These are phyloP conservation scores for Macadamia integrifolia DNA, from an alignment of 164 flowering plant species.

Conservation along the genomic window DNA sequence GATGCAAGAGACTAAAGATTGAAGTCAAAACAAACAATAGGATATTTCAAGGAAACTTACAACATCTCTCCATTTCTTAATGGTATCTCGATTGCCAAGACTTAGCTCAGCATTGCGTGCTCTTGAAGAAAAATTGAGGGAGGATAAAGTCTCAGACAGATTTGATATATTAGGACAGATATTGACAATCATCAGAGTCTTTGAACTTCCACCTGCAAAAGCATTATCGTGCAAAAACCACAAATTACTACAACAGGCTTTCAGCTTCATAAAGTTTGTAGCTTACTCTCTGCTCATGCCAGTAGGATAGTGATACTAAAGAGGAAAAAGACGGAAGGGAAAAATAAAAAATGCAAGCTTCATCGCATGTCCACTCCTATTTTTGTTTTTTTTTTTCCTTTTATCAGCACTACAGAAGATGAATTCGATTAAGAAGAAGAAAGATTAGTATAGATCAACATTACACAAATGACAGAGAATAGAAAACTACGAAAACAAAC, in stretches of 20 bases:
- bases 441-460: too few species aligned
- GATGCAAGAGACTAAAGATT: neutral
- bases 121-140: constrained; percentile 81
- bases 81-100: constrained; percentile 93
- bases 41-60: constrained; percentile 40
- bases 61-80: constrained; percentile 92
- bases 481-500: too few species aligned
- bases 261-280: neutral
- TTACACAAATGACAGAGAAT: too few species aligned
- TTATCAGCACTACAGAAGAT: too few species aligned
- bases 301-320: neutral
- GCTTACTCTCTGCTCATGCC: too few species aligned
- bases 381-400: too few species aligned
- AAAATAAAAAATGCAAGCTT: neutral
- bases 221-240: neutral
- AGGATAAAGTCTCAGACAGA: constrained; percentile 72
- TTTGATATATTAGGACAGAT: constrained; percentile 65
- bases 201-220: constrained; percentile 81
- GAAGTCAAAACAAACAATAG: neutral
- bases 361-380: too few species aligned
- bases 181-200: constrained; percentile 78
- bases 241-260: neutral
- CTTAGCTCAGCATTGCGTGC: constrained; percentile 79
- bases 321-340: neutral
- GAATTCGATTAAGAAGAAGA: too few species aligned